phyloP scores from a whole-genome alignment of 2,329 filamentous ascomycete genomes.

The Neofusicoccum ribis region DNA sequence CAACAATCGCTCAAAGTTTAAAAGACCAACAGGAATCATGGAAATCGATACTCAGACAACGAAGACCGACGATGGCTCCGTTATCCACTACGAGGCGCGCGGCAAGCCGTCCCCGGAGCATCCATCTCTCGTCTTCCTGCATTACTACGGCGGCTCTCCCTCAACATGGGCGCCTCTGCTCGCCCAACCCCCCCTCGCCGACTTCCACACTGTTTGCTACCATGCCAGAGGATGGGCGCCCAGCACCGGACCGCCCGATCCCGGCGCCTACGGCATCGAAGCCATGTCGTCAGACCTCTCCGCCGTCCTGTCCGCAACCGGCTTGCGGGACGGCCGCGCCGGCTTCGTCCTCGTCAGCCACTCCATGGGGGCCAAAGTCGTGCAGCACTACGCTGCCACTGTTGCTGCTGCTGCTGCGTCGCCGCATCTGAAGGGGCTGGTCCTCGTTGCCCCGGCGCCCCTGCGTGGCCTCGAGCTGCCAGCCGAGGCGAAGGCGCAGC shows the following conservation, averaged over 20 bases:
- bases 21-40: background rate
- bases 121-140: constrained; percentile 34
- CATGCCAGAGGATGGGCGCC: constrained; percentile 41
- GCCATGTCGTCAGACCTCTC: constrained; percentile 27
- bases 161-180: constrained; percentile 28
- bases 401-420: background rate
- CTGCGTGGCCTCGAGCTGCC: constrained; percentile 35
- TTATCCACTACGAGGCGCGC: background rate
- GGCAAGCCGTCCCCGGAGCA: background rate
- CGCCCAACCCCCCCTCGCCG: constrained; percentile 22
- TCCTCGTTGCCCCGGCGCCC: constrained; percentile 39
- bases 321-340: background rate
- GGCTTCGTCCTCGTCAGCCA: constrained; percentile 39
- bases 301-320: constrained; percentile 24
- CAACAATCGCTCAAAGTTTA: background rate
- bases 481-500: constrained; percentile 36
- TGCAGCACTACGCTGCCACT: constrained; percentile 27
- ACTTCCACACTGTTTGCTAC: constrained; percentile 26
- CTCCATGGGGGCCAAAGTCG: constrained; percentile 45
- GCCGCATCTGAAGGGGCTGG: constrained; percentile 30
- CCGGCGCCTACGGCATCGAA: constrained; percentile 32
- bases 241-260: constrained; percentile 32
- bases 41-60: background rate
- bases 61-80: background rate
- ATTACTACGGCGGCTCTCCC: constrained; percentile 43